phyloP scores from a whole-genome alignment of 169 alveolate species.

The Eimeria tenella region DNA sequence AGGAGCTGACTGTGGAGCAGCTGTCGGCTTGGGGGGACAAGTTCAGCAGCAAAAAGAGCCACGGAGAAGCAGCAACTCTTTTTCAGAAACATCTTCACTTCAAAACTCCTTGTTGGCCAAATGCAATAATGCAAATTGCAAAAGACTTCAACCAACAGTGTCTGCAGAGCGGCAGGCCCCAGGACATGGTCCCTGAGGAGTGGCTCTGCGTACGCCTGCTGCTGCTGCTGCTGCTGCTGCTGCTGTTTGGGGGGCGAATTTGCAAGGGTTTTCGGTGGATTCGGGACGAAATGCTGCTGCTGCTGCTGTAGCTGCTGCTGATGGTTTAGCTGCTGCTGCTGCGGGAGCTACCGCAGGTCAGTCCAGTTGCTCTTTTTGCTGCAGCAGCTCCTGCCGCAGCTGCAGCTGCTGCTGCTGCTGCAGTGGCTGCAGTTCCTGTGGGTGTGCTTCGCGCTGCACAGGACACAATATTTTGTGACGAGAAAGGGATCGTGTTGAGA shows the following conservation, averaged over 20 bases:
- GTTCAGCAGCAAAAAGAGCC: neutral
- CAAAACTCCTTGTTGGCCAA: neutral
- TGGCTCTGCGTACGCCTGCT: neutral
- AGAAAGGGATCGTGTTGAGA: neutral
- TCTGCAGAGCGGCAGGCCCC: neutral
- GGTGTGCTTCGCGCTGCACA: neutral
- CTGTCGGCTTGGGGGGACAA: neutral
- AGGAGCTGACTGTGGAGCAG: neutral
- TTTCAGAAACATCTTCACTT: neutral
- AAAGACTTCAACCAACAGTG: neutral
- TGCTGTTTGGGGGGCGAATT: neutral
- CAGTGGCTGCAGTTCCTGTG: neutral
- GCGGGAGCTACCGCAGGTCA: neutral
- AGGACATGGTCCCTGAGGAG: conserved; percentile 17
- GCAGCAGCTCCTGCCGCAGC: neutral
- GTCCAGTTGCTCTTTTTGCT: neutral
- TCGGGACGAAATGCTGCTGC: neutral
- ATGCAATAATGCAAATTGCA: neutral
- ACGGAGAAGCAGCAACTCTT: neutral
- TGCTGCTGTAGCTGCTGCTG: neutral
- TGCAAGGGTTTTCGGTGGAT: neutral
- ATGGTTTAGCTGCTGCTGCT: no score
- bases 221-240: neutral
- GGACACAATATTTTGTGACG: conserved; percentile 19
- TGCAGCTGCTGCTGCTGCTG: neutral